Evolutionary conservation across 148 eudicot species (phyloP).

Genomic region (Silene uniflora): DNA sequence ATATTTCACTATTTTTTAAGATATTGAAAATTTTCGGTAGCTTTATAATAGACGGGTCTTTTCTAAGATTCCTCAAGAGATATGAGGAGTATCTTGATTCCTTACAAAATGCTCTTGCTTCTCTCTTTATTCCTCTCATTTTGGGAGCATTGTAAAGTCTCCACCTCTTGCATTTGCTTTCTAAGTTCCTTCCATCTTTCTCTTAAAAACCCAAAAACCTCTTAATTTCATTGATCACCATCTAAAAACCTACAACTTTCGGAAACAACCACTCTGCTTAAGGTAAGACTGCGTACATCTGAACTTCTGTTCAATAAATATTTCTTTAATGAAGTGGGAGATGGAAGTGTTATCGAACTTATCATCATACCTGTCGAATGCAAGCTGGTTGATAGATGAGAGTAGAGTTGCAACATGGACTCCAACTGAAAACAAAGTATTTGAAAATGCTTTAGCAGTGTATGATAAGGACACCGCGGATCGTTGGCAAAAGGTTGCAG

Average conservation of each 20-base stretch:
- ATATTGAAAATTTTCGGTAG: constrained; percentile 19
- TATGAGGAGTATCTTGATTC: constrained; percentile 55
- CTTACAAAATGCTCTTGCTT: constrained; percentile 36
- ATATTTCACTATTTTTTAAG: neutral
- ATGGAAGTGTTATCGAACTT: constrained; percentile 57
- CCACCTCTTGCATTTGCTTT: constrained; percentile 41
- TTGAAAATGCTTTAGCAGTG: constrained; percentile 76
- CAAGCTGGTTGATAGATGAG: constrained; percentile 64
- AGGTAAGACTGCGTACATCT: constrained; percentile 18
- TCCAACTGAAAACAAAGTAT: constrained; percentile 72
- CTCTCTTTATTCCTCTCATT: constrained; percentile 39
- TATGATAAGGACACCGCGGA: constrained; percentile 77
- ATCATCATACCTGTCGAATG: constrained; percentile 41
- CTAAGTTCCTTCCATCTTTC: constrained; percentile 20
- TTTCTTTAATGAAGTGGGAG: constrained; percentile 41
- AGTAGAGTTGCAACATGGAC: constrained; percentile 66
- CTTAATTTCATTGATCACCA: neutral
- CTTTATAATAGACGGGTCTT: constrained; percentile 41
- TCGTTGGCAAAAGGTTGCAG: constrained; percentile 81
- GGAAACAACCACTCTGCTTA: neutral
- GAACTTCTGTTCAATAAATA: neutral
- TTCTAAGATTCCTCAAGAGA: constrained; percentile 57
- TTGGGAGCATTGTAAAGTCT: constrained; percentile 30
- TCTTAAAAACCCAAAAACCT: constrained; percentile 9
- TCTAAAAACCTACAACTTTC: no score